Conservation (phyloP, 2,329 filamentous ascomycete genomes). For the Aspergillus sp. region DNA sequence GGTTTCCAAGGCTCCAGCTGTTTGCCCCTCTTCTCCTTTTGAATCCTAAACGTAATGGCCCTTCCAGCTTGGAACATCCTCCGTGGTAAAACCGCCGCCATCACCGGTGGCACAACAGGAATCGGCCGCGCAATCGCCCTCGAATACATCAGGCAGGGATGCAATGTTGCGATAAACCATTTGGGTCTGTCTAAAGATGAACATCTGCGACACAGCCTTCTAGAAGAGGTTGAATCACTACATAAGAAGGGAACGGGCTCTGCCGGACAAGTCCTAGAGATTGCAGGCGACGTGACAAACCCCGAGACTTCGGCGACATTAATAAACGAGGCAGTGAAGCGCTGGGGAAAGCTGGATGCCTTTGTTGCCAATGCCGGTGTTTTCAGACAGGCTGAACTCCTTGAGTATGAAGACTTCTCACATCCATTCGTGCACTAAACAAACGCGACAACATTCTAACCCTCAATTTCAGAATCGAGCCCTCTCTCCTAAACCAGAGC, state of each 20-base stretch:
- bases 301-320: slow-evolving; percentile 69
- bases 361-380: slow-evolving; percentile 89
- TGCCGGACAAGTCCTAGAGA: slow-evolving; percentile 55
- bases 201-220: slow-evolving; percentile 19
- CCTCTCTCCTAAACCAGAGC: slow-evolving; percentile 69
- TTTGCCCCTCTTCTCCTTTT: too few species aligned
- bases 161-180: slow-evolving; percentile 78
- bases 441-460: not conserved
- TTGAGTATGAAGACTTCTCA: slow-evolving; percentile 55
- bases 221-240: slow-evolving; percentile 11
- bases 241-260: slow-evolving; percentile 21
- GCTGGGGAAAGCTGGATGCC: slow-evolving; percentile 62
- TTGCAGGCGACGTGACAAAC: slow-evolving; percentile 75
- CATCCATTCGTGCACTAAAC: not conserved
- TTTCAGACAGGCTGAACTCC: slow-evolving; percentile 83
- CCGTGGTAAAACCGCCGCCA: slow-evolving; percentile 73
- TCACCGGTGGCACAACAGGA: slow-evolving; percentile 82
- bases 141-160: slow-evolving; percentile 74
- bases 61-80: slow-evolving; percentile 52
- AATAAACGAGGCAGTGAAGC: slow-evolving; percentile 63
- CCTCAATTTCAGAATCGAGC: slow-evolving; percentile 53
- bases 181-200: slow-evolving; percentile 50
- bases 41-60: slow-evolving; percentile 7
- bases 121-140: slow-evolving; percentile 81
- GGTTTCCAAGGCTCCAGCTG: too few species aligned